These are phyloP conservation scores for Xylaria multiplex DNA, from an alignment of 2,329 filamentous ascomycete genomes.

Conservation along the genomic window DNA sequence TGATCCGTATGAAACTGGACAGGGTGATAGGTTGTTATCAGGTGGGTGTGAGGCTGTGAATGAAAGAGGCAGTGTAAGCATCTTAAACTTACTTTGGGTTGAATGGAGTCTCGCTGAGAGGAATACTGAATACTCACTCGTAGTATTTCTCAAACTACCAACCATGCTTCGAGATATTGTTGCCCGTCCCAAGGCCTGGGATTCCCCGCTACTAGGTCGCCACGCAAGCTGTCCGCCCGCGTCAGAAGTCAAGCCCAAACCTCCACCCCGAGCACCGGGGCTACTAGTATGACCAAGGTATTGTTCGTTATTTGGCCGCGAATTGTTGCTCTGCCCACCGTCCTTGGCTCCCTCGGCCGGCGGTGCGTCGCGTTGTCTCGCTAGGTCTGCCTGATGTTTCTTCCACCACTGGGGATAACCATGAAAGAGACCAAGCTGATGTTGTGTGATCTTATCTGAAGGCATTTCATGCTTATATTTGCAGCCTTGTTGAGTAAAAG, in stretches of 20 bases:
- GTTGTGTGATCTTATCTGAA: conserved; percentile 70
- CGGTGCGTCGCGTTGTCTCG: conserved; percentile 46
- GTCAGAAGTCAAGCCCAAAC: conserved; percentile 16
- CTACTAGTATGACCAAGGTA: conserved; percentile 6
- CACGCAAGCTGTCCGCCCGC: conserved; percentile 34
- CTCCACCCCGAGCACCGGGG: conserved; percentile 13
- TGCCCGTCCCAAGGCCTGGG: conserved; percentile 27
- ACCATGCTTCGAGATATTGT: conserved; percentile 20
- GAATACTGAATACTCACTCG: conserved; percentile 35
- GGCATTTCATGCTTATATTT: conserved; percentile 94
- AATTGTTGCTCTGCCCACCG: conserved; percentile 4
- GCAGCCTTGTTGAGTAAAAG: conserved; percentile 86
- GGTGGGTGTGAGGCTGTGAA: conserved; percentile 10
- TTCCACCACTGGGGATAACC: conserved; percentile 71
- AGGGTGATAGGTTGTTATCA: conserved; percentile 21
- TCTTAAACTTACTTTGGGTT: not conserved
- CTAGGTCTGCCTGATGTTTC: conserved; percentile 61
- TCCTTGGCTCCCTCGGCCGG: conserved; percentile 14
- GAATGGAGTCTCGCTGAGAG: not conserved
- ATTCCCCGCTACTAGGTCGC: conserved; percentile 35
- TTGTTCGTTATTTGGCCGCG: conserved; percentile 11
- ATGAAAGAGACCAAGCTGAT: conserved; percentile 75
- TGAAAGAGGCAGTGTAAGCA: not conserved
- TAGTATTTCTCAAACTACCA: conserved; percentile 30
- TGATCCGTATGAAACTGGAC: conserved; percentile 42